Conservation (phyloP, 148 eudicot species). For the Diospyros kaki region DNA sequence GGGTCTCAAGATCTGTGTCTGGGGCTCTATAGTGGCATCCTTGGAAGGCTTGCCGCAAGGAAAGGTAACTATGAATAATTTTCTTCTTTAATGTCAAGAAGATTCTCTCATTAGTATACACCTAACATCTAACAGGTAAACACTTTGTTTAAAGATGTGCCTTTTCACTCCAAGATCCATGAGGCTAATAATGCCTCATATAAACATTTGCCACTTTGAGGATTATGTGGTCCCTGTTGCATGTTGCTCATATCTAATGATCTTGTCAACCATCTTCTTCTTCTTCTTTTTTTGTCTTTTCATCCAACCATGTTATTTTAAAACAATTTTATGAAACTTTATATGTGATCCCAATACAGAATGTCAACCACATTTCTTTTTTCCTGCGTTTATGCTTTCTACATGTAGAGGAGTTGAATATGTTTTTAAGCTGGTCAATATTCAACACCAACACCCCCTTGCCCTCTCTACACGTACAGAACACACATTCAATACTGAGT, state of each 20-base stretch:
- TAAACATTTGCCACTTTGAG: background rate
- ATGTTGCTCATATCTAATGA: background rate
- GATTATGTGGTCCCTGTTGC: background rate
- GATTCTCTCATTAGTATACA: background rate
- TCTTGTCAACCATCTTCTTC: background rate
- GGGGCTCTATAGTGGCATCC: background rate
- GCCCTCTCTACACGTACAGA: too few species aligned
- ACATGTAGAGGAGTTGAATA: background rate
- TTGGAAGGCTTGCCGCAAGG: background rate
- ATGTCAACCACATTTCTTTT: background rate
- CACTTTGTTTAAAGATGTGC: background rate
- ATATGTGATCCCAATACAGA: background rate
- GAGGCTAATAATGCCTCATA: background rate
- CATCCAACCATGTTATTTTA: background rate
- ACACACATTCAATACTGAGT: too few species aligned
- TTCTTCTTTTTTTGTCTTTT: background rate
- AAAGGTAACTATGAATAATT: background rate
- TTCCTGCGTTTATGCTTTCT: background rate
- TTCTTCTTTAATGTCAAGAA: background rate
- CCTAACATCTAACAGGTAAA: slow-evolving; percentile 1
- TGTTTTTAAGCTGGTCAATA: too few species aligned
- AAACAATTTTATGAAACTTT: background rate
- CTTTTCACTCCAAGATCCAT: background rate
- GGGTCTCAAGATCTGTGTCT: background rate
- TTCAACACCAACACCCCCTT: too few species aligned